These are phyloP conservation scores for Fusarium dimerum DNA, from an alignment of 2,329 filamentous ascomycete genomes.

Conservation along the genomic window DNA sequence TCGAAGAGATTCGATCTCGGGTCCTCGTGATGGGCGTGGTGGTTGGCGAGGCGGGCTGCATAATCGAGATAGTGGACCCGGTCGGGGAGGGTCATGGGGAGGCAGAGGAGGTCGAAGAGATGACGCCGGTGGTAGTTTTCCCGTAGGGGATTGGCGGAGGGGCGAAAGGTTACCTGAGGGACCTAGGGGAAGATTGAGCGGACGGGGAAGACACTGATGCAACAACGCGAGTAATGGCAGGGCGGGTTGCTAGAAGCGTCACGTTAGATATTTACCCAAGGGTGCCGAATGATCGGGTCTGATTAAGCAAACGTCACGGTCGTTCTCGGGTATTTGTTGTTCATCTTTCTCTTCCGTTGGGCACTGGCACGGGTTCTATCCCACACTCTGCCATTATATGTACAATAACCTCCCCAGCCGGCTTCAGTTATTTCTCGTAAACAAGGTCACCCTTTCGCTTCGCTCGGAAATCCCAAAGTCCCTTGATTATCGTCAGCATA, in stretches of 20 bases:
- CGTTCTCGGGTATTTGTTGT: conserved; percentile 2
- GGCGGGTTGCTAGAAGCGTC: conserved; percentile 8
- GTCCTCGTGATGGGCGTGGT: conserved; percentile 25
- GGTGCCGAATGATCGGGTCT: conserved; percentile 1
- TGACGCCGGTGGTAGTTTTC: conserved; percentile 39
- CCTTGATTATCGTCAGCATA: conserved; percentile 54
- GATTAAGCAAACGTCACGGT: conserved; percentile 9
- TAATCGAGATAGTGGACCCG: conserved; percentile 30
- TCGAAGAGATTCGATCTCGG: conserved; percentile 25
- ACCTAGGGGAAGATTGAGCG: conserved; percentile 33
- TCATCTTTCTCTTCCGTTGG: conserved; percentile 19
- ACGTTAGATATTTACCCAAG: conserved; percentile 32
- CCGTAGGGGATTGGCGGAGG: conserved; percentile 65
- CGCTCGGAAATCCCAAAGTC: conserved; percentile 80
- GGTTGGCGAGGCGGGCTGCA: conserved; percentile 25
- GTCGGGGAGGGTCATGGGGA: conserved; percentile 38
- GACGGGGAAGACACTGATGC: conserved; percentile 32
- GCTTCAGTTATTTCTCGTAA: conserved; percentile 65
- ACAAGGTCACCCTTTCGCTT: conserved; percentile 89
- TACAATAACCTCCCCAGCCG: conserved; percentile 37
- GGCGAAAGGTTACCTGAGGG: conserved; percentile 63
- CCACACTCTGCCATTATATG: conserved; percentile 37
- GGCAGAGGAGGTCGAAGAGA: conserved; percentile 42
- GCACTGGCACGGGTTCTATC: conserved; percentile 30
- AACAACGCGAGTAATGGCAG: not conserved